Evolutionary conservation across 495 filamentous ascomycete species (phyloP).

Genomic region (Amniculicola lignicola): DNA sequence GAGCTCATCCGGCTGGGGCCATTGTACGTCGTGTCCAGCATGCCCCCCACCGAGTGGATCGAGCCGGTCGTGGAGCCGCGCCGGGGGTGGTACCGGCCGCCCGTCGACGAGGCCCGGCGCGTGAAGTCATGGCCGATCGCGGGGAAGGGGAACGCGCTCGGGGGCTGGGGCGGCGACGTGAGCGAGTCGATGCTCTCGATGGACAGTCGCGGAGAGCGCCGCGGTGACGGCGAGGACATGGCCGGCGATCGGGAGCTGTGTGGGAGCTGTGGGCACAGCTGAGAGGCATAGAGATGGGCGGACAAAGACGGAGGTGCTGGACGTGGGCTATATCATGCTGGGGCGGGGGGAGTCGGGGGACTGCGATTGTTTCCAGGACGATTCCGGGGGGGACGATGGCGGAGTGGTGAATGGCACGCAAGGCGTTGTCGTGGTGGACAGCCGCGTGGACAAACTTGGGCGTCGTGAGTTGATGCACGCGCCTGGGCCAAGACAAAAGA

Average conservation of each 20-base stretch:
- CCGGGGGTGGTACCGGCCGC: slow-evolving; percentile 51
- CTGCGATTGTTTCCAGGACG: too few species aligned
- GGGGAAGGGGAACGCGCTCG: slow-evolving; percentile 41
- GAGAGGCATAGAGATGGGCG: slow-evolving; percentile 33
- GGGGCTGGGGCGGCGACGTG: slow-evolving; percentile 32
- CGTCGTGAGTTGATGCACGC: too few species aligned
- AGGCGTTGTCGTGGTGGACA: too few species aligned
- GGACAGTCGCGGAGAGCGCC: slow-evolving; percentile 35
- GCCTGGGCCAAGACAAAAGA: too few species aligned
- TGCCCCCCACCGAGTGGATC: slow-evolving; percentile 61
- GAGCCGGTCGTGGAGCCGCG: slow-evolving; percentile 86
- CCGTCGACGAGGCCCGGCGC: slow-evolving; percentile 40
- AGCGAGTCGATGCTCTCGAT: slow-evolving; percentile 36
- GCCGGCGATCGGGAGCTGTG: slow-evolving; percentile 14
- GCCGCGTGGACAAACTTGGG: too few species aligned
- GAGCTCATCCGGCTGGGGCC: slow-evolving; percentile 56
- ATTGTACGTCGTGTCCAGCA: slow-evolving; percentile 62
- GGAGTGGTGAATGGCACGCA: too few species aligned
- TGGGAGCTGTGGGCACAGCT: slow-evolving; percentile 2
- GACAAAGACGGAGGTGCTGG: slow-evolving; percentile 6
- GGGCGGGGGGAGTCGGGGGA: too few species aligned
- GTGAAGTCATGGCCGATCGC: slow-evolving; percentile 36
- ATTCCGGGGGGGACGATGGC: too few species aligned
- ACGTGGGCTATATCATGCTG: too few species aligned
- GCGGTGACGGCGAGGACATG: slow-evolving; percentile 39